phyloP scores from a whole-genome alignment of 129 eudicot species.

The Ambrosia artemisiifolia region DNA sequence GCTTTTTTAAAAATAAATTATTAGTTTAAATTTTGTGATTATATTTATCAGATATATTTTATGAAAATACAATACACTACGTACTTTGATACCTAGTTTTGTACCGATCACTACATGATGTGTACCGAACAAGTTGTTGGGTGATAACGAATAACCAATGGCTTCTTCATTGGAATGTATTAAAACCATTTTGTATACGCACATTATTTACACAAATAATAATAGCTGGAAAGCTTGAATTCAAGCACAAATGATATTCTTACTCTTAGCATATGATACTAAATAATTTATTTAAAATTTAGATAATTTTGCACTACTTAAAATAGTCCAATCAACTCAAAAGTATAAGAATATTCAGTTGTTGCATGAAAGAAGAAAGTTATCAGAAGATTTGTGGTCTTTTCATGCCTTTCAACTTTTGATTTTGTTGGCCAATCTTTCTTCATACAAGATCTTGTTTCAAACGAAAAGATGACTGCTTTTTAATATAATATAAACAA shows the following conservation, averaged over 20 bases:
- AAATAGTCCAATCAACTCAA: conserved; percentile 25
- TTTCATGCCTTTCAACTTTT: conserved; percentile 32
- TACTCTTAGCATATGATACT: conserved; percentile 41
- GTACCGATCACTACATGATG: too few species aligned
- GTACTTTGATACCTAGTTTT: too few species aligned
- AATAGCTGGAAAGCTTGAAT: conserved; percentile 41
- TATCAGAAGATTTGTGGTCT: conserved; percentile 37
- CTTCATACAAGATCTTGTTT: conserved; percentile 38
- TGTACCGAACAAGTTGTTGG: too few species aligned
- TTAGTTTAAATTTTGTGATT: too few species aligned
- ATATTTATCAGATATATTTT: too few species aligned
- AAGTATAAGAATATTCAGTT: conserved; percentile 31
- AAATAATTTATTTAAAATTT: not conserved
- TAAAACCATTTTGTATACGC: not conserved
- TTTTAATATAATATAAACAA: conserved; percentile 1
- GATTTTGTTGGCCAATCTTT: conserved; percentile 46
- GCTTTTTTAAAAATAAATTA: too few species aligned
- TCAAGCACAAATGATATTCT: conserved; percentile 34
- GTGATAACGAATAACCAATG: too few species aligned
- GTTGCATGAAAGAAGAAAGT: conserved; percentile 39
- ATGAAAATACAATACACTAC: too few species aligned
- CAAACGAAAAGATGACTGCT: conserved; percentile 18
- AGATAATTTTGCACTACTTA: not conserved
- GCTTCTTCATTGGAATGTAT: too few species aligned
- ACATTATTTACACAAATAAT: conserved; percentile 9